Evolutionary conservation across 331 rosid genomes (phyloP), one percentile per base, ranked within the genome.

Genomic region (Pyracantha coccinea): DNA sequence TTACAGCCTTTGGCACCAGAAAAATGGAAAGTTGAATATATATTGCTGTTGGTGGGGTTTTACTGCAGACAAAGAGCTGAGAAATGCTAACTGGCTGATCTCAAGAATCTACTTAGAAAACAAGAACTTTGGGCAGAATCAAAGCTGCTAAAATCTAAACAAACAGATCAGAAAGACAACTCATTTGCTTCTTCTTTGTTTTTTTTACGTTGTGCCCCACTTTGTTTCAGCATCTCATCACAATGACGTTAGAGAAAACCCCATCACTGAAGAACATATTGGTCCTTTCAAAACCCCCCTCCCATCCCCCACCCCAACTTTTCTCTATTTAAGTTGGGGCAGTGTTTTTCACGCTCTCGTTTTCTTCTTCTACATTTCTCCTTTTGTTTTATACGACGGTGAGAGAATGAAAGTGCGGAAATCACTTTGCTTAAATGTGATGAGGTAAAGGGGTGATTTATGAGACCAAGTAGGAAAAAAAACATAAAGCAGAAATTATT

Each of bases 21-120:
- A 38, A 38, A 38, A 38, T 38, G 45, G 13, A 54, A 24, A 64
- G 6, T 23, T 32, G n/a, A 23, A 44, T 6, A 45, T 63, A 60
- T 15, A 21, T 25, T 69, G 73, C 53, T 17, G 57, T 52, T 31
- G 11, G 63, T 19, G 75, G 75, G 74, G 75, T 60, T 68, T 65
- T 68, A 25, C 45, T 52, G 67, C 83, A 79, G 81, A 81, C 77
- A 61, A 71, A 58, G 62, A 19, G 77, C 35, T 68, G 76, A 78
- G 70, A 75, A 75, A 71, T 45, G 79, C 52, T 54, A 63, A 75
- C 68, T 80, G 66, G 78, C 50, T 77, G 82, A 80, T 77, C 83
- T 80, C 78, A 59, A 80, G 78, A 66, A 60, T 80, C 80, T 70
- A 72, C 76, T 79, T 70, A 23, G 71, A 71, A 74, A 66, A 75